Conservation (phyloP, 352 stramenopile genomes). For the Globisporangium canariense region DNA sequence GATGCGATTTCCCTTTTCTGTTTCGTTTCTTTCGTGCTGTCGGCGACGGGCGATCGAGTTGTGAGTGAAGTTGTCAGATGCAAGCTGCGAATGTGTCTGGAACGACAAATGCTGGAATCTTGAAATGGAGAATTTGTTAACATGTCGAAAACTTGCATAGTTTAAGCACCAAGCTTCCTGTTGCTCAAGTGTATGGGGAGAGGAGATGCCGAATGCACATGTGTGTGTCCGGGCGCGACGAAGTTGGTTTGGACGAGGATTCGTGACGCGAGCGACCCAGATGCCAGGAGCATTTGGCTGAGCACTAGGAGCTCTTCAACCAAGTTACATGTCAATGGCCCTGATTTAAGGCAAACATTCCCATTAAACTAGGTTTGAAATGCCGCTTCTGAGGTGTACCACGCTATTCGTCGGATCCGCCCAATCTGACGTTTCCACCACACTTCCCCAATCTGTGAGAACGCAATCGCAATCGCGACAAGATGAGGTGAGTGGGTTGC, state of each 20-base stretch:
- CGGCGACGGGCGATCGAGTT: neutral
- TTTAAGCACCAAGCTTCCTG: too few species aligned
- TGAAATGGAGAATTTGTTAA: too few species aligned
- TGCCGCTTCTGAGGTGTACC: neutral
- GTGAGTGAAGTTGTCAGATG: too few species aligned
- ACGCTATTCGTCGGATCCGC: neutral
- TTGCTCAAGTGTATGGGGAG: too few species aligned
- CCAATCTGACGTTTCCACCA: slow-evolving; percentile 9
- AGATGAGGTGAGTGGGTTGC: slow-evolving; percentile 15
- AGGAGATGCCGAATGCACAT: too few species aligned
- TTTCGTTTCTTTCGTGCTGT: neutral
- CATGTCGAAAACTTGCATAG: too few species aligned
- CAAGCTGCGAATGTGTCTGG: too few species aligned
- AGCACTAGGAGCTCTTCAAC: neutral
- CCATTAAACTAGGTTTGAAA: neutral
- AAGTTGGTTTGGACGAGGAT: too few species aligned
- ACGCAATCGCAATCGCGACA: neutral
- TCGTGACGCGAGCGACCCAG: too few species aligned
- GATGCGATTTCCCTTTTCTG: neutral
- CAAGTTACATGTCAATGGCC: neutral
- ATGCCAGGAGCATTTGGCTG: neutral
- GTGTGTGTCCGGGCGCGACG: too few species aligned
- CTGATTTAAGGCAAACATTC: neutral
- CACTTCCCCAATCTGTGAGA: slow-evolving; percentile 10
- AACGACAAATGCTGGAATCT: too few species aligned